Base-by-base conservation (phyloP, 1,284 basidiomycete species). In the Marasmius sp. region DNA sequence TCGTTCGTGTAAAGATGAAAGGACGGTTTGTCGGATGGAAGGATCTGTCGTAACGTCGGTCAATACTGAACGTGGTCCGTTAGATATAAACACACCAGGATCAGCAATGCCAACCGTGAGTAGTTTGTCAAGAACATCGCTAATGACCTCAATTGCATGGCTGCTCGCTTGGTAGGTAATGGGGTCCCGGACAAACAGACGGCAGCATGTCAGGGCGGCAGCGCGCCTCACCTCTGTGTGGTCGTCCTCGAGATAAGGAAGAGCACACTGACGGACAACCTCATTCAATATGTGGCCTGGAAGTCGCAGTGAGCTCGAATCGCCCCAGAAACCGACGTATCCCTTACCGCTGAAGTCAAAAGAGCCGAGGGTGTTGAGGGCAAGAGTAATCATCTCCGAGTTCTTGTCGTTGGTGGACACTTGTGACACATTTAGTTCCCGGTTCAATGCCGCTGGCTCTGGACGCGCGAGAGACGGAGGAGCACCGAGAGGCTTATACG, bases 81-180 rank as follows among this genome's bases (percentile, higher is more conserved):
- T 41, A 57, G 56, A 51, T 12, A 16, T 33, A 27, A 9, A 58
- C 78, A 62, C 69, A 94, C 94, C 93, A 64, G 97, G 95, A 80
- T 99, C 97, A 18, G 97, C 97, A 60, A 99, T 97, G 14, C 93
- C 97, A 41, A 98, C 95, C 0, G 95, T 97, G 65, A 99, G 79
- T 16, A 99, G 83, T 77, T 99, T 99, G 74, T 98, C 96, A 49
- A 99, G 83, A 18, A 99, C 96, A 68, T 99, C 97, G 73, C 95
- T 96, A 72, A 99, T 97, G 63, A 99, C 92, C 72, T 98, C 95
- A 64, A 98, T 97, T 5, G 97, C 94, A 74, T 98, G 94, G 70
- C 92, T 95, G 78, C 95, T 97, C 18, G 94, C 92, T 78, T 98
- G 96, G 69, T 93, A 95, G 74, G 94, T 96, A 63, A 99, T 98